phyloP scores from a whole-genome alignment of 768 basidiomycete species.

The Lyophyllum atratum region DNA sequence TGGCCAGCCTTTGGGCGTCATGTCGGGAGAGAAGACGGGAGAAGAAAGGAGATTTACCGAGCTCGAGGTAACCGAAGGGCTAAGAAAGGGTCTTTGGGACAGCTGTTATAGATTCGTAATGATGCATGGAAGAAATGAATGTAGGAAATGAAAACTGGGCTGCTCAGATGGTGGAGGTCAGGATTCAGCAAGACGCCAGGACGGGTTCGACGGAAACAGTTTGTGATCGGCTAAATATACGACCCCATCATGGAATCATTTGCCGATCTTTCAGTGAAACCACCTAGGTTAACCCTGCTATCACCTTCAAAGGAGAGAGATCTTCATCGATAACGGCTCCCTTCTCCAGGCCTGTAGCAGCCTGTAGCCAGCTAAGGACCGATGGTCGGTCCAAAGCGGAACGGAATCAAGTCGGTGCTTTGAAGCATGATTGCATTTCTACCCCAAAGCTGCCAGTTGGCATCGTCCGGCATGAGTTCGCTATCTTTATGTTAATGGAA shows the following conservation, averaged over 20 bases:
- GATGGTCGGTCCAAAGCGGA: not conserved
- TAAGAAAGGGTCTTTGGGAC: conserved; percentile 8
- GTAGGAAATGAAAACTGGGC: not conserved
- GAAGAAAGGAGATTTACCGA: conserved; percentile 14
- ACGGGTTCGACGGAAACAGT: not conserved
- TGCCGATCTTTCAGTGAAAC: not conserved
- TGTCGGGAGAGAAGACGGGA: conserved; percentile 13
- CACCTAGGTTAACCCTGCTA: not conserved
- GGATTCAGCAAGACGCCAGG: not conserved
- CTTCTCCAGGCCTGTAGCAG: not conserved
- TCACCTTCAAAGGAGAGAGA: not conserved
- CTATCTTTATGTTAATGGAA: not conserved
- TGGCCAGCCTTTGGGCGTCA: conserved; percentile 8
- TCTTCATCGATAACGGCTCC: conserved; percentile 1
- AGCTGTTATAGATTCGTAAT: not conserved
- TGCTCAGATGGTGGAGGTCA: not conserved
- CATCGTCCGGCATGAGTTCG: not conserved
- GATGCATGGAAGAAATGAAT: not conserved
- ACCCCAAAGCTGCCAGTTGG: not conserved
- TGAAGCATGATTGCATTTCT: not conserved
- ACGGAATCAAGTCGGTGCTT: not conserved
- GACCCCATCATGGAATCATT: not conserved
- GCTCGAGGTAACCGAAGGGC: conserved; percentile 1
- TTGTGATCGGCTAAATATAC: not conserved
- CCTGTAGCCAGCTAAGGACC: not conserved